Conservation (phyloP, 2,329 filamentous ascomycete genomes). For the Trichophyton simii region DNA sequence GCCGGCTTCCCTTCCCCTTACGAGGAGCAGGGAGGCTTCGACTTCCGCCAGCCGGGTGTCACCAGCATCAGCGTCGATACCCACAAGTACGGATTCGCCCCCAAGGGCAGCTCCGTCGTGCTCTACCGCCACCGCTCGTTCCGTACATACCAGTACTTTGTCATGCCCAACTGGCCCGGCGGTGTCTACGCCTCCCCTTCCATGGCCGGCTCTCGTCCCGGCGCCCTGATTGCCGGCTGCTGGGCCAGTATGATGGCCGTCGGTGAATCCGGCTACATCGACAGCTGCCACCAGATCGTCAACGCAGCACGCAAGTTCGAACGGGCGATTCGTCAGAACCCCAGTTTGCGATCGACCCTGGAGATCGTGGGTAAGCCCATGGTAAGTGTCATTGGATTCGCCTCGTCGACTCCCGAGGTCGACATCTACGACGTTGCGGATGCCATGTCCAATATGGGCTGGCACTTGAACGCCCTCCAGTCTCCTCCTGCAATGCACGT, state of each 20-base stretch:
- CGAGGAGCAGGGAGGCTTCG: conserved; percentile 65
- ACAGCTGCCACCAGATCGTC: conserved; percentile 77
- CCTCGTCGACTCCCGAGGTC: conserved; percentile 53
- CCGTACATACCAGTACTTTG: conserved; percentile 88
- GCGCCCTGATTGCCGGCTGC: conserved; percentile 87
- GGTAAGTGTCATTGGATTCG: conserved; percentile 83
- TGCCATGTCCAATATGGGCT: conserved; percentile 68
- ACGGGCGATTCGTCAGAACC: conserved; percentile 56
- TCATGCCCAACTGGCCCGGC: conserved; percentile 86
- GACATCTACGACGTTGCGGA: conserved; percentile 93
- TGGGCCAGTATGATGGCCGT: conserved; percentile 86
- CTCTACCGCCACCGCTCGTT: conserved; percentile 72
- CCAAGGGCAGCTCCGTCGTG: conserved; percentile 89
- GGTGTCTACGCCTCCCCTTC: conserved; percentile 91
- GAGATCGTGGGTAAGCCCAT: conserved; percentile 72
- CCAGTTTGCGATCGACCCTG: conserved; percentile 58
- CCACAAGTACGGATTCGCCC: conserved; percentile 97
- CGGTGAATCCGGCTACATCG: conserved; percentile 77
- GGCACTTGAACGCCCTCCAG: conserved; percentile 93
- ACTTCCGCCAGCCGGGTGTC: conserved; percentile 87
- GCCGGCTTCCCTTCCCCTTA: conserved; percentile 60
- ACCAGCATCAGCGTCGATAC: conserved; percentile 95
- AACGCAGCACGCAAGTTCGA: conserved; percentile 73
- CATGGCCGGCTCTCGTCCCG: conserved; percentile 81
- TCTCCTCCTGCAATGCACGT: conserved; percentile 85